Conservation (phyloP, 331 rosid genomes). For the Pyrus hybrid region DNA sequence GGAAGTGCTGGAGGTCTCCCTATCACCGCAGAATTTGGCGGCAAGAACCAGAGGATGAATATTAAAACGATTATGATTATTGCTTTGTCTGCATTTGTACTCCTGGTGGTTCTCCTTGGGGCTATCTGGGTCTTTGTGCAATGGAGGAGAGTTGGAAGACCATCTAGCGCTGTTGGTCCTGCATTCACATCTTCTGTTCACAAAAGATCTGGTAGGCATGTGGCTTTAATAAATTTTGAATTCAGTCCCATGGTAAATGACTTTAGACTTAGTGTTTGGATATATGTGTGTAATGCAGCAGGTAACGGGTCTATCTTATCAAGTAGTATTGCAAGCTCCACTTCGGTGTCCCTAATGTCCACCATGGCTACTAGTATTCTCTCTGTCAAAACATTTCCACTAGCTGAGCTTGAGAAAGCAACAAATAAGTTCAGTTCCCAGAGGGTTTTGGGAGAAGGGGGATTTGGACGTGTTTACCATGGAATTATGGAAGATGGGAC, state of each 20-base stretch:
- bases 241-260: background rate
- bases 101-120: conserved; percentile 61
- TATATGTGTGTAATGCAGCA: conserved; percentile 43
- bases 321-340: conserved; percentile 73
- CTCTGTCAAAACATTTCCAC: conserved; percentile 70
- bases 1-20: conserved; percentile 46
- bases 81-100: conserved; percentile 65
- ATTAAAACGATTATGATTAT: conserved; percentile 50
- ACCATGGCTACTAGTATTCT: conserved; percentile 59
- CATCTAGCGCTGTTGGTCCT: conserved; percentile 63
- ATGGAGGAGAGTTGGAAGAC: conserved; percentile 67
- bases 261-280: conserved; percentile 10
- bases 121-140: conserved; percentile 42
- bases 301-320: conserved; percentile 61
- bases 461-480: conserved; percentile 85
- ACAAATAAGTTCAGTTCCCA: conserved; percentile 70
- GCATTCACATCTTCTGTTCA: conserved; percentile 47
- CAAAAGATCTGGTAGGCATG: conserved; percentile 69
- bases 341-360: conserved; percentile 64
- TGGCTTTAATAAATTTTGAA: conserved; percentile 5
- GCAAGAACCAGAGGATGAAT: conserved; percentile 53
- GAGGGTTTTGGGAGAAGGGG: conserved; percentile 90
- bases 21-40: conserved; percentile 36
- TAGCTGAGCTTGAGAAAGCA: conserved; percentile 82
- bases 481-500: conserved; percentile 77